These are phyloP conservation scores for Myriosclerotinia scirpicola DNA, from an alignment of 2,329 filamentous ascomycete genomes.

Conservation along the genomic window DNA sequence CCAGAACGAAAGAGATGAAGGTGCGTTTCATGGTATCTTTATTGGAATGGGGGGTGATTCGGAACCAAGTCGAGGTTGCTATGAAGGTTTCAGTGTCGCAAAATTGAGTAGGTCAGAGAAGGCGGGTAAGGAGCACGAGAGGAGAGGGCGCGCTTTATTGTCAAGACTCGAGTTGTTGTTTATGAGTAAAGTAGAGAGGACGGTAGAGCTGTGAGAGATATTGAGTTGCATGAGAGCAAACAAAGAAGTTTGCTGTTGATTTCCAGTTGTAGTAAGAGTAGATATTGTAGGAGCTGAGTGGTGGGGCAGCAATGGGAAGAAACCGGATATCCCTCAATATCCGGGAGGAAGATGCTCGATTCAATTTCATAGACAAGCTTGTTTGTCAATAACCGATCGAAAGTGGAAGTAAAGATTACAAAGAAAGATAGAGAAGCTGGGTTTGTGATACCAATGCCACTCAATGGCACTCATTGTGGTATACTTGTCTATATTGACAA, in stretches of 20 bases:
- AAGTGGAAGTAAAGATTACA: neutral
- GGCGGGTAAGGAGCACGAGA: neutral
- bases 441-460: neutral
- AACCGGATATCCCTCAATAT: neutral
- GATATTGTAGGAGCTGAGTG: neutral
- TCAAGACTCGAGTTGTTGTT: neutral
- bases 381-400: neutral
- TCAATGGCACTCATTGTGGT: neutral
- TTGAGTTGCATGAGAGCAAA: neutral
- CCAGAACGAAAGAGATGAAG: neutral
- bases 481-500: neutral
- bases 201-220: neutral
- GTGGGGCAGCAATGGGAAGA: neutral
- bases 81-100: neutral
- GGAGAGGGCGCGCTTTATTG: neutral
- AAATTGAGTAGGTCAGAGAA: neutral
- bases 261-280: neutral
- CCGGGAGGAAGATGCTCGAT: neutral
- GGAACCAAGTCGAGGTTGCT: neutral
- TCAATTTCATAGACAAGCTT: neutral
- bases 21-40: too few species aligned
- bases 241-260: neutral
- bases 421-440: neutral
- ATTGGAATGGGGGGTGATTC: neutral
- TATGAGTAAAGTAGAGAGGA: neutral